phyloP scores from a whole-genome alignment of 805 yeast genomes.

The Candida orba region DNA sequence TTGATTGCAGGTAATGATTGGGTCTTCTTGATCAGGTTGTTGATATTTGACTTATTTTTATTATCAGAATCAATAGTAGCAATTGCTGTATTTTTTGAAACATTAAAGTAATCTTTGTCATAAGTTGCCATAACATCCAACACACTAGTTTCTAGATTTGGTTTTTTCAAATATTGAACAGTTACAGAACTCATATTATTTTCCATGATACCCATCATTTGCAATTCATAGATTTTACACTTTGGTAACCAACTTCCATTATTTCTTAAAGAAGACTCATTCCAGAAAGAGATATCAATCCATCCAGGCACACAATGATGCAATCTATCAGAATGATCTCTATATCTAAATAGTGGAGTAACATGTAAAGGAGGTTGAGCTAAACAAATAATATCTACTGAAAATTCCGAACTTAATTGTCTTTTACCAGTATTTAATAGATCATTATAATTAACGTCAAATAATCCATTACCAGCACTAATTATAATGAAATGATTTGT shows the following conservation, averaged over 20 bases:
- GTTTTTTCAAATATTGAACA: conserved; percentile 47
- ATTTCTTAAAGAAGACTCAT: conserved; percentile 36
- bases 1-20: conserved; percentile 1
- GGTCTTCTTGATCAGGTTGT: no score
- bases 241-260: conserved; percentile 79
- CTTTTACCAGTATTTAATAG: conserved; percentile 69
- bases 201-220: conserved; percentile 98
- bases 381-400: conserved; percentile 82
- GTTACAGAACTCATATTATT: conserved; percentile 70
- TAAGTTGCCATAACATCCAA: conserved; percentile 59
- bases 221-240: conserved; percentile 89
- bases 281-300: conserved; percentile 92
- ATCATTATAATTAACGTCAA: conserved; percentile 80
- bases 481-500: conserved; percentile 84
- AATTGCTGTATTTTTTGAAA: conserved; percentile 1
- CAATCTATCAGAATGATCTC: conserved; percentile 41
- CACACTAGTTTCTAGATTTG: conserved; percentile 31
- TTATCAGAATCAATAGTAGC: no score
- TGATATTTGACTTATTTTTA: no score
- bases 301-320: conserved; percentile 86
- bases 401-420: conserved; percentile 70
- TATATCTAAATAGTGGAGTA: conserved; percentile 79
- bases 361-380: conserved; percentile 89
- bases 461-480: conserved; percentile 90
- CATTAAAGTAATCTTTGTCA: conserved; percentile 49